Conservation (phyloP, 169 alveolate genomes). For the Sarcocystis neurona region DNA sequence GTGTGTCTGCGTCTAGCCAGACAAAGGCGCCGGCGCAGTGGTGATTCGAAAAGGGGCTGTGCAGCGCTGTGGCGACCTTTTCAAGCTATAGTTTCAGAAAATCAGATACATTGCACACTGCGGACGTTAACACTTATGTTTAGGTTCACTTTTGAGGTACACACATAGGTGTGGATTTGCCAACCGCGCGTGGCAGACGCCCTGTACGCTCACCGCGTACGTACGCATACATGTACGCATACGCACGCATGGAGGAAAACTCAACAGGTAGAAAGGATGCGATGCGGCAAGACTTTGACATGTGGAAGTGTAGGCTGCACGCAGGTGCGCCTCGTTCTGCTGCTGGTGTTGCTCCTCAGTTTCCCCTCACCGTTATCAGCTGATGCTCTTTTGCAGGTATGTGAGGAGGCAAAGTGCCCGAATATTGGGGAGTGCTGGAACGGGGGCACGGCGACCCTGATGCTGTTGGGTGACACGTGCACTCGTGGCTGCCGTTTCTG, state of each 20-base stretch:
- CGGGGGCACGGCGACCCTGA: slow-evolving; percentile 79
- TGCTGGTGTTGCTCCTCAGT: no score
- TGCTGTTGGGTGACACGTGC: slow-evolving; percentile 80
- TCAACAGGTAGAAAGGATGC: no score
- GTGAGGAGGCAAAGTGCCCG: slow-evolving; percentile 81
- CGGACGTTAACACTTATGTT: not conserved
- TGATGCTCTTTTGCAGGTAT: slow-evolving; percentile 55
- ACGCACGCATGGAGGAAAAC: no score
- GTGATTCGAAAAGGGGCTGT: not conserved
- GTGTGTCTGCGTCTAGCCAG: no score
- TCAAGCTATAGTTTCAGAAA: not conserved
- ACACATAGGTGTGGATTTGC: no score
- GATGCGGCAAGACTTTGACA: no score
- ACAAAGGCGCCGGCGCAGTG: no score
- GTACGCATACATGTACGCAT: no score
- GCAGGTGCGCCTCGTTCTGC: no score
- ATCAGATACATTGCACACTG: not conserved
- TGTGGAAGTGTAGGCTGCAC: no score
- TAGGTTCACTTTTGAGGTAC: not conserved
- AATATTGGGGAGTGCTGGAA: slow-evolving; percentile 81
- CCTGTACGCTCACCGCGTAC: no score
- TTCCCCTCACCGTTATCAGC: slow-evolving; percentile 19
- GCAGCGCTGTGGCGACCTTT: not conserved
- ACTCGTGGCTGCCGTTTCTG: slow-evolving; percentile 80
- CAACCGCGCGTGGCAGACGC: no score